phyloP scores from a whole-genome alignment of 768 basidiomycete genomes.

The Kwoniella sp. region DNA sequence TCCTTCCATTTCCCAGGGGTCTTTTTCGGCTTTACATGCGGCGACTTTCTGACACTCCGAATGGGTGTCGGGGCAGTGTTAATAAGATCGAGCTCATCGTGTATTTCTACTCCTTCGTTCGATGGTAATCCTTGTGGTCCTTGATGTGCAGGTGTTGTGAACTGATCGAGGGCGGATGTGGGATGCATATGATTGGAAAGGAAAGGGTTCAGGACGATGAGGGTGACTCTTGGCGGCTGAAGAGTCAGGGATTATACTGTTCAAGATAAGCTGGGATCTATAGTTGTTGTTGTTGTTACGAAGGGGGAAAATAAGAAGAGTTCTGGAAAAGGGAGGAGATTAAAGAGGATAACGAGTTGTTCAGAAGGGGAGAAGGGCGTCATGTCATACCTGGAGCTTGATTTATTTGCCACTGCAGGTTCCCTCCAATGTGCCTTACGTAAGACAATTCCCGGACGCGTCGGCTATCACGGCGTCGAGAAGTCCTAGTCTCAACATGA shows the following conservation, averaged over 20 bases:
- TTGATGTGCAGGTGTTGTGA: background rate
- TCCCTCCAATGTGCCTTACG: no score
- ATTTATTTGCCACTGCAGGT: no score
- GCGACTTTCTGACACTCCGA: background rate
- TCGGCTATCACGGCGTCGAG: no score
- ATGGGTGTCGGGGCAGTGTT: conserved; percentile 4
- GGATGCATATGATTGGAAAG: background rate
- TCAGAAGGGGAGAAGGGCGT: no score
- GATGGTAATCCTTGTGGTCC: background rate
- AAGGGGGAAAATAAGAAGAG: no score
- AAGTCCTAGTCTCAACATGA: no score
- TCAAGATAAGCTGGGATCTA: no score
- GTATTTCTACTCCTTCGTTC: conserved; percentile 3
- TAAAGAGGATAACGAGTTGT: no score
- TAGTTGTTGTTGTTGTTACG: background rate
- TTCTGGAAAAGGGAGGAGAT: no score
- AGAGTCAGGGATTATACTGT: no score
- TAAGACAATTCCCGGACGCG: no score
- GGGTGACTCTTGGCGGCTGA: background rate
- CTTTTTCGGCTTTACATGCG: conserved; percentile 14
- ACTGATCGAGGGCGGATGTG: background rate
- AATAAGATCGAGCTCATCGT: conserved; percentile 23
- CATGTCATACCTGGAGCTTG: no score
- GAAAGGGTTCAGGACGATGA: background rate
- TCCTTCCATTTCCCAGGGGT: conserved; percentile 21